These are phyloP conservation scores for Neurospora sp. DNA, from an alignment of 495 filamentous ascomycete species.

Conservation along the genomic window DNA sequence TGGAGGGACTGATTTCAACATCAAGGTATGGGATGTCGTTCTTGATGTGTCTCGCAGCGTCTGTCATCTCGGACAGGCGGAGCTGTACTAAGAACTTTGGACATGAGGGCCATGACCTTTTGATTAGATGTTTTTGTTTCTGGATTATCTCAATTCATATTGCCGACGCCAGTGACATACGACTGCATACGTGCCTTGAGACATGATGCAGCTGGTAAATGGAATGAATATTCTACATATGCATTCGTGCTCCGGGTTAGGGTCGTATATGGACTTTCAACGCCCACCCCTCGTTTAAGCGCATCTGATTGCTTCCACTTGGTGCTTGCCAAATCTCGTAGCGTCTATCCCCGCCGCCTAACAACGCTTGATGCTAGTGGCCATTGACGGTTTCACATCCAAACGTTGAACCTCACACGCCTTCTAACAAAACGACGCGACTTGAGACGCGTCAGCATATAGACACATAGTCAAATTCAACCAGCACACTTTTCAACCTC, in stretches of 20 bases:
- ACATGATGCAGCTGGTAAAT: not conserved
- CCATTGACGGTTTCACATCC: not conserved
- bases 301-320: not conserved
- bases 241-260: not conserved
- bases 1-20: not conserved
- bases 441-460: not conserved
- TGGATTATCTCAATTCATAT: not conserved
- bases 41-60: too few species aligned
- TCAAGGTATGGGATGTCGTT: too few species aligned
- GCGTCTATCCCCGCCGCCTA: not conserved
- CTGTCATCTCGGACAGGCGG: too few species aligned
- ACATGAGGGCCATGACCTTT: not conserved
- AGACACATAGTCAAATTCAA: not conserved
- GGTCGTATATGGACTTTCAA: not conserved
- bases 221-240: not conserved
- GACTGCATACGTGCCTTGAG: not conserved
- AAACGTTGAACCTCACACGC: not conserved
- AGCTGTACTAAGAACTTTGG: not conserved
- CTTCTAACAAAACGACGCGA: not conserved
- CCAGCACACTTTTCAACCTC: not conserved
- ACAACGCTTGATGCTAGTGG: not conserved
- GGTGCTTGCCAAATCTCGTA: not conserved
- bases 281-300: not conserved
- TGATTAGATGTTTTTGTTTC: not conserved
- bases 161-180: not conserved